Base-by-base conservation (phyloP, 1,284 basidiomycete species). In the Melampsora larici-populina region DNA sequence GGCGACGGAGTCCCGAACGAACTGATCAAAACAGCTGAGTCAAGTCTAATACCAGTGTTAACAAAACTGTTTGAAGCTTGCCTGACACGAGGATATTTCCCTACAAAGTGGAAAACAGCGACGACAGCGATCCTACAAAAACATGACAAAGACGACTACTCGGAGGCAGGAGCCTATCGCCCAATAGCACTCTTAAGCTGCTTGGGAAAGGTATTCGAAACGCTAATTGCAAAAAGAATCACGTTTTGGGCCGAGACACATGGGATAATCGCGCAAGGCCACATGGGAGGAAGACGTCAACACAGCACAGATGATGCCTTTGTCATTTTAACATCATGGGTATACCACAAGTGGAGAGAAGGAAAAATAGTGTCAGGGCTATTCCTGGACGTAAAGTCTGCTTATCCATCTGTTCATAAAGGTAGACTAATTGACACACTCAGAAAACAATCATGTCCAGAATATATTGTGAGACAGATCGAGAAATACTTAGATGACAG, bases 121-220 rank as follows among this genome's bases (percentile, higher is more conserved):
- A n/a, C n/a, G n/a, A n/a, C 36, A 55, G 55, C 26, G 26, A 70
- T 58, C 49, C 49, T 51, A 9, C 48, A 24, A 4, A 70, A 55
- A 70, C 46, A n/a, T 26, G 68, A 24, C 17, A 70, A 58, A 26
- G 11, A 8, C 13, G 18, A 18, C n/a, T n/a, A n/a, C n/a, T n/a
- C n/a, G n/a, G n/a, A n/a, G n/a, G n/a, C n/a, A n/a, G n/a, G n/a
- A n/a, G 68, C 68, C 18, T 55, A 70, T 26, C 6, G 68, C 2
- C 68, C 68, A 15, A 70, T 70, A n/a, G 49, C 68, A 5, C 26
- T 70, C 17, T 24, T 70, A 6, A 70, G 26, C 67, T 36, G 26
- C 15, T 13, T 69, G 43, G 67, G 67, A 21, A 69, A 69, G 40
- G 15, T 69, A 8, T 58, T 70, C 29, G 43, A 70, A 31, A 29